Conservation (phyloP, 1,139 yeast species). For the Debaryomyces psychrophilus region DNA sequence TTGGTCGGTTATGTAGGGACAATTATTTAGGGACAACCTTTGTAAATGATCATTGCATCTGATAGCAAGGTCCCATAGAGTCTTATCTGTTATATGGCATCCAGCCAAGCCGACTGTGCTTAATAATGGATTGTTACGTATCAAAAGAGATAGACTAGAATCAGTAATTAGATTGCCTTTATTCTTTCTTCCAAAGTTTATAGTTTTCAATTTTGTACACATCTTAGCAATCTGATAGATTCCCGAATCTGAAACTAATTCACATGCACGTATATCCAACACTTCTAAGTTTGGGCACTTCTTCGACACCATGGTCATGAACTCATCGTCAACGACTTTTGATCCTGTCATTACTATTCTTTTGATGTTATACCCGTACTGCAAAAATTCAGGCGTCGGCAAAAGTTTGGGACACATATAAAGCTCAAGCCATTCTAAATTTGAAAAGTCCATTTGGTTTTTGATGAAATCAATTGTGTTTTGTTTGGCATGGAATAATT, state of each 20-base stretch:
- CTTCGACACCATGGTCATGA: slow-evolving; percentile 54
- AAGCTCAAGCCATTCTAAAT: slow-evolving; percentile 70
- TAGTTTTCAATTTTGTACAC: slow-evolving; percentile 56
- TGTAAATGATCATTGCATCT: slow-evolving; percentile 58
- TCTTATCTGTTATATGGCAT: slow-evolving; percentile 72
- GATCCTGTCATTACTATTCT: slow-evolving; percentile 78
- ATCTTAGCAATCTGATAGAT: slow-evolving; percentile 62
- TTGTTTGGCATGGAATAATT: slow-evolving; percentile 38
- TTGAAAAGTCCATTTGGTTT: slow-evolving; percentile 41
- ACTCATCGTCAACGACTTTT: slow-evolving; percentile 61
- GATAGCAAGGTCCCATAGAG: slow-evolving; percentile 79
- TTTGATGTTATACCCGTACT: slow-evolving; percentile 44
- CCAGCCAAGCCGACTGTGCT: slow-evolving; percentile 89
- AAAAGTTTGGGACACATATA: slow-evolving; percentile 77
- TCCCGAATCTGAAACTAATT: slow-evolving; percentile 74
- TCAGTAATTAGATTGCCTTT: slow-evolving; percentile 74
- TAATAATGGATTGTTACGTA: slow-evolving; percentile 54
- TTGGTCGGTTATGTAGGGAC: slow-evolving; percentile 64
- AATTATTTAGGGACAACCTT: slow-evolving; percentile 78
- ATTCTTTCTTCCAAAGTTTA: slow-evolving; percentile 81
- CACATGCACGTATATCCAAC: slow-evolving; percentile 86
- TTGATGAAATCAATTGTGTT: slow-evolving; percentile 27
- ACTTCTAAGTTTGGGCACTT: slow-evolving; percentile 62
- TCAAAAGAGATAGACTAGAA: slow-evolving; percentile 60
- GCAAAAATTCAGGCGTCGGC: slow-evolving; percentile 55